Base-by-base conservation (phyloP, 176 grass and related monocot genomes). In the Metroxylon sagu region DNA sequence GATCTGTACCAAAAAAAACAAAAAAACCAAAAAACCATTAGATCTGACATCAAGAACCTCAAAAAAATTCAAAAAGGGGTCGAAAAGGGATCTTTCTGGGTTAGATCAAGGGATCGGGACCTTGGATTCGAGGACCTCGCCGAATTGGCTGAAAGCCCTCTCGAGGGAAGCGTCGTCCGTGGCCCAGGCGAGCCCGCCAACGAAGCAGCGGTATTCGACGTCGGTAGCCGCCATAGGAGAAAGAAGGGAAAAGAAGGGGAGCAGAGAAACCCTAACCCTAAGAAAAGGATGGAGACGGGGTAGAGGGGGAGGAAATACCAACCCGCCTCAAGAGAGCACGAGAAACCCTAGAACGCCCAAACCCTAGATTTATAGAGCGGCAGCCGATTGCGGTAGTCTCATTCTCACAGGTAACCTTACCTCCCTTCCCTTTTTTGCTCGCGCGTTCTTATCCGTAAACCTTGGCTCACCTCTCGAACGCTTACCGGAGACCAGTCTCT, bases 71-170 rank as follows among this genome's bases (percentile, higher is more conserved):
- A 52, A 39, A 69, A 55, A 69, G 14, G 5, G 35, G 10, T 14
- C 35, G 0, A 3, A 3, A 43, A 43, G 35, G 31, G 1, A 35
- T 35, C 31, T 8, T 35, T 35, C 2, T 43, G 35, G 35, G 7
- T 43, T 43, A 10, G 10, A 19, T 7, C 15, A 19, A 30, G 18
- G 51, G 14, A 69, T 17, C 25, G 29, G 0, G 1, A 96, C 87
- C 93, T 98, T 98, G 29, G 93, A 85, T 5, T 98, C 93, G 48
- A 98, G 52, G 76, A 98, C 72, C 73, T 98, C 84, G 76, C 93
- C 87, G 66, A 10, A 98, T 58, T 48, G 0, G 61, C 59, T 68
- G 87, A 98, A 98, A 65, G 93, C 93, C 16, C 31, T 25, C 53
- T 98, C 67, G 59, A 98, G 87, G 56, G 79, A 72, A 70, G 61